Evolutionary conservation across 2,329 filamentous ascomycete genomes (phyloP).

Genomic region (Pestalotiopsis fici): DNA sequence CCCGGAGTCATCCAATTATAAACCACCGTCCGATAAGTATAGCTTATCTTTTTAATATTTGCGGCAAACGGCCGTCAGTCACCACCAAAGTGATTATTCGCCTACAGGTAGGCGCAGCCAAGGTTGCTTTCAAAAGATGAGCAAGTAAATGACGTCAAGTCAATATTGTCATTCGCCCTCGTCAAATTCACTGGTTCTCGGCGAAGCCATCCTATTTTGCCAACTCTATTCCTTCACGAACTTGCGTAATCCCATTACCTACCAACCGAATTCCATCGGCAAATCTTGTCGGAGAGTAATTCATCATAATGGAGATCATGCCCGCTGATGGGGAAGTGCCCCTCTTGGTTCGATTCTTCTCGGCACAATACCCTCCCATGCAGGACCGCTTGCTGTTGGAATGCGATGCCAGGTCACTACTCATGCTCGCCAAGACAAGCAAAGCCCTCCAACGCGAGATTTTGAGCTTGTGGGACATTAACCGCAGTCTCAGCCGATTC

Average conservation of each 20-base stretch:
- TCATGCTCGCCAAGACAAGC: not conserved
- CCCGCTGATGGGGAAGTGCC: not conserved
- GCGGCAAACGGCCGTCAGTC: too few relatives aligned
- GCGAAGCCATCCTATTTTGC: too few relatives aligned
- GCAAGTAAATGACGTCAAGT: too few relatives aligned
- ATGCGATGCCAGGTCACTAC: not conserved
- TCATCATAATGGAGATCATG: not conserved
- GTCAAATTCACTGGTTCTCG: too few relatives aligned
- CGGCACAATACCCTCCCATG: not conserved
- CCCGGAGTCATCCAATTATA: not conserved
- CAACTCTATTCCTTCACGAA: too few relatives aligned
- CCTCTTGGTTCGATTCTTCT: not conserved
- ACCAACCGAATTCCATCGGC: too few relatives aligned
- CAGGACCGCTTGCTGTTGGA: not conserved
- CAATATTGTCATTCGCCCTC: too few relatives aligned
- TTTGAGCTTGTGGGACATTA: not conserved
- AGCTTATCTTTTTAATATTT: not conserved
- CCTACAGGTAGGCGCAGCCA: too few relatives aligned
- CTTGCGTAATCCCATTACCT: too few relatives aligned
- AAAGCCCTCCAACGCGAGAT: not conserved
- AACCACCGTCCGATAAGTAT: not conserved
- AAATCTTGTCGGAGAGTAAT: too few relatives aligned
- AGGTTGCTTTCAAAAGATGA: too few relatives aligned
- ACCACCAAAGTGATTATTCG: too few relatives aligned
- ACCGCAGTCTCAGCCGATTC: not conserved